These are phyloP conservation scores for Fusarium sp. DNA, from an alignment of 2,329 filamentous ascomycete genomes.

Conservation along the genomic window DNA sequence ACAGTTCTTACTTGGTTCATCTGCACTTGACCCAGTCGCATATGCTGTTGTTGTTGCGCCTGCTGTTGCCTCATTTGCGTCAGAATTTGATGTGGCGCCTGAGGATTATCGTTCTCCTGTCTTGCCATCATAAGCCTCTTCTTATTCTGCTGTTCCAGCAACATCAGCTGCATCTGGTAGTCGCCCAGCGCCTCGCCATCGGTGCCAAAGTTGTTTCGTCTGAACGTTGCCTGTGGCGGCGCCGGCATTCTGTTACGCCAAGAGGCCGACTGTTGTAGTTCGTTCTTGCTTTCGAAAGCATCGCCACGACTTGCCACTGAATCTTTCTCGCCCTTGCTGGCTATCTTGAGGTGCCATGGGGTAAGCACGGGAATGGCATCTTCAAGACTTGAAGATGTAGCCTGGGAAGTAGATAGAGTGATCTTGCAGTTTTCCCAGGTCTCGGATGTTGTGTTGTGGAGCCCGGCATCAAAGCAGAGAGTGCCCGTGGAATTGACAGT, in stretches of 20 bases:
- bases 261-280: slow-evolving; percentile 51
- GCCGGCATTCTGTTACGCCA: slow-evolving; percentile 54
- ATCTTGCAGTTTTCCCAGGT: slow-evolving; percentile 72
- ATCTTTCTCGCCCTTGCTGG: slow-evolving; percentile 50
- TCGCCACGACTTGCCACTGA: slow-evolving; percentile 33
- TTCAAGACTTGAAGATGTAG: slow-evolving; percentile 67
- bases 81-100: slow-evolving; percentile 1
- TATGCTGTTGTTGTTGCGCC: slow-evolving; percentile 3
- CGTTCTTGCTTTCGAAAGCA: slow-evolving; percentile 57
- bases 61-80: slow-evolving; percentile 2
- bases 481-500: slow-evolving; percentile 65
- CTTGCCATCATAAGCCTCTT: slow-evolving; percentile 86
- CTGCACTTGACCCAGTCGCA: not conserved
- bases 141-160: slow-evolving; percentile 89
- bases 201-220: slow-evolving; percentile 26
- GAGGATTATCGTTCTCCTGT: slow-evolving; percentile 74
- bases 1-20: too few relatives aligned
- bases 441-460: slow-evolving; percentile 73
- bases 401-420: slow-evolving; percentile 73
- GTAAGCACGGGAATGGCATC: slow-evolving; percentile 67
- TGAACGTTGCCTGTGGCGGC: slow-evolving; percentile 51
- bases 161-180: slow-evolving; percentile 90
- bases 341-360: slow-evolving; percentile 69
- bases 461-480: slow-evolving; percentile 72
- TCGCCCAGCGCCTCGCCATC: slow-evolving; percentile 57